Evolutionary conservation across 805 yeast genomes (phyloP).

Genomic region (Blastobotrys parvus): DNA sequence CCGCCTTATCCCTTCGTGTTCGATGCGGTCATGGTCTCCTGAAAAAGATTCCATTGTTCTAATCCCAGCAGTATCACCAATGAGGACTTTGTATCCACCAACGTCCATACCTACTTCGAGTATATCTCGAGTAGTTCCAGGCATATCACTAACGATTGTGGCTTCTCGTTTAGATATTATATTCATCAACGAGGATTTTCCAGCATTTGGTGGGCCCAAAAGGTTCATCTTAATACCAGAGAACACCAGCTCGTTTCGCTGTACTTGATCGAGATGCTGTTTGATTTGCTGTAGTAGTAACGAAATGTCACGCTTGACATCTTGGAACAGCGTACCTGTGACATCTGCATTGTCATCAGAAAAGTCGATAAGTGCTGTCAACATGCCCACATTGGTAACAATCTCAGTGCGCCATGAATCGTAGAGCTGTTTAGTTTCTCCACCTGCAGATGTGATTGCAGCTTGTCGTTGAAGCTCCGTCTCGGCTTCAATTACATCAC

Average conservation of each 20-base stretch:
- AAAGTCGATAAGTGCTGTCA: slow-evolving; percentile 88
- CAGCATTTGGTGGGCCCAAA: slow-evolving; percentile 93
- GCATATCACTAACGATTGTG: slow-evolving; percentile 83
- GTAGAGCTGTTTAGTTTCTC: slow-evolving; percentile 50
- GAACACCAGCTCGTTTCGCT: slow-evolving; percentile 42
- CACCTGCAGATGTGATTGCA: slow-evolving; percentile 65
- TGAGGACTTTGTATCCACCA: slow-evolving; percentile 70
- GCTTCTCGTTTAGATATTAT: slow-evolving; percentile 68
- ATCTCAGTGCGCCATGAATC: slow-evolving; percentile 58
- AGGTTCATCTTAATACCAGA: slow-evolving; percentile 67
- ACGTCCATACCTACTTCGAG: slow-evolving; percentile 76
- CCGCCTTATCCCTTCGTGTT: slow-evolving; percentile 70
- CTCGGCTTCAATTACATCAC: slow-evolving; percentile 86
- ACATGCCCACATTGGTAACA: slow-evolving; percentile 56
- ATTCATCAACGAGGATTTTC: slow-evolving; percentile 83
- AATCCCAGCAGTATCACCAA: slow-evolving; percentile 93
- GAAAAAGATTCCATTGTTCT: slow-evolving; percentile 31
- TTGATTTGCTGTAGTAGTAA: slow-evolving; percentile 39
- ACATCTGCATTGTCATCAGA: slow-evolving; percentile 73
- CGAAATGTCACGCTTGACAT: slow-evolving; percentile 39
- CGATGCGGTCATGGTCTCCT: slow-evolving; percentile 38
- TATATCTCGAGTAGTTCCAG: slow-evolving; percentile 91
- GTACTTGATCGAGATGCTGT: slow-evolving; percentile 24
- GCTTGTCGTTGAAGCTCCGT: slow-evolving; percentile 80
- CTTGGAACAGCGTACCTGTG: slow-evolving; percentile 34